These are phyloP conservation scores for Climacium dendroides DNA, from an alignment of 225 moss, liverwort and hornwort genomes.

Conservation along the genomic window DNA sequence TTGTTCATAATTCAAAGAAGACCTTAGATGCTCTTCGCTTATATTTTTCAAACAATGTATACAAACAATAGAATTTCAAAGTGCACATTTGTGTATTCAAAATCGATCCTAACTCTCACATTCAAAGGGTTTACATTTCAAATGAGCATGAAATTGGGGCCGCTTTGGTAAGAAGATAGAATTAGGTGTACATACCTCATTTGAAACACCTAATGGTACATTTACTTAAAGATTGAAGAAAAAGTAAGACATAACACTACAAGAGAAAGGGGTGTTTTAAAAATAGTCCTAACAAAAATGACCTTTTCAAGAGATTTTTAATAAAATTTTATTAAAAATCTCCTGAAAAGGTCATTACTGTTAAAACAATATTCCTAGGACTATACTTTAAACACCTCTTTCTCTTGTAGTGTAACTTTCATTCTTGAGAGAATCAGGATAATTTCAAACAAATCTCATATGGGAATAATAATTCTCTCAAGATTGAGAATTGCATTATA, in stretches of 20 bases:
- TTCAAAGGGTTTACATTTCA: background rate
- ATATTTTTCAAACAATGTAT: background rate
- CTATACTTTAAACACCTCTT: too few species aligned
- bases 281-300: too few species aligned
- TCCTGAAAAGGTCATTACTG: too few species aligned
- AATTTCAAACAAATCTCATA: background rate
- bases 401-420: too few species aligned
- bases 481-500: background rate
- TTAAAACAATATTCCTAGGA: too few species aligned
- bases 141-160: accelerated
- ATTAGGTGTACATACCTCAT: background rate
- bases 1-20: background rate
- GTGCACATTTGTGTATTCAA: background rate
- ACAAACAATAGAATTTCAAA: background rate
- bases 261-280: too few species aligned
- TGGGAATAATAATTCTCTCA: accelerated
- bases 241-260: accelerated
- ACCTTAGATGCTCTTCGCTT: background rate
- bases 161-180: background rate
- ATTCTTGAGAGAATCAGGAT: background rate
- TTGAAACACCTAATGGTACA: background rate
- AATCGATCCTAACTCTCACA: accelerated
- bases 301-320: too few species aligned
- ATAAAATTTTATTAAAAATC: too few species aligned
- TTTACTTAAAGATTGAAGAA: background rate